Conservation (phyloP, 2,329 filamentous ascomycete genomes). For the Microdochium nivale region DNA sequence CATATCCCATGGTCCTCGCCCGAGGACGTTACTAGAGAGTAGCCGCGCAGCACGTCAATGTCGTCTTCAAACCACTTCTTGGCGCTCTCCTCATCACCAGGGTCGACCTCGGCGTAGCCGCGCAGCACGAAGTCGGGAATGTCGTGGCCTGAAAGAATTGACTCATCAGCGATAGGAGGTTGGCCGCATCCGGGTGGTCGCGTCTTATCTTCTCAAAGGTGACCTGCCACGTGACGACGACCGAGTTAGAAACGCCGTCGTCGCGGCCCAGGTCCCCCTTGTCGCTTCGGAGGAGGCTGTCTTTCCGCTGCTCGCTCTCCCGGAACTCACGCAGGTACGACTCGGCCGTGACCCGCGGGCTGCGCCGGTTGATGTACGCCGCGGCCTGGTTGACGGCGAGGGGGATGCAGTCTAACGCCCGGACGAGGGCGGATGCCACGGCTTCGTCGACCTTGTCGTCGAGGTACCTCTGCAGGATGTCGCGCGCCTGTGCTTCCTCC, state of each 20-base stretch:
- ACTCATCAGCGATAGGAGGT: constrained; percentile 33
- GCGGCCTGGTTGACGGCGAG: constrained; percentile 20
- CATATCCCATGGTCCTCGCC: not conserved
- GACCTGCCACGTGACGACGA: constrained; percentile 18
- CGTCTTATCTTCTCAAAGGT: constrained; percentile 21
- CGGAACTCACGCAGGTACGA: constrained; percentile 26
- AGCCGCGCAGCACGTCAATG: constrained; percentile 21
- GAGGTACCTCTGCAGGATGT: not conserved
- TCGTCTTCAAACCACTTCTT: constrained; percentile 17
- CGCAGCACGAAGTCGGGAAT: constrained; percentile 24
- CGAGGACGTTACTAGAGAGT: constrained; percentile 19
- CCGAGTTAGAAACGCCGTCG: constrained; percentile 12
- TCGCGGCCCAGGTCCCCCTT: constrained; percentile 10
- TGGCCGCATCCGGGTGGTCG: constrained; percentile 20
- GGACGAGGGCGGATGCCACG: constrained; percentile 10
- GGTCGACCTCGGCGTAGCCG: constrained; percentile 1
- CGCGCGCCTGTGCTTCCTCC: constrained; percentile 1
- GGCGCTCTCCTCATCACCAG: constrained; percentile 1
- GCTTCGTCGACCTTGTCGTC: not conserved
- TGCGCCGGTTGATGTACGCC: constrained; percentile 16
- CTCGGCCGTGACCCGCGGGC: constrained; percentile 15
- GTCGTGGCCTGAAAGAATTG: constrained; percentile 30
- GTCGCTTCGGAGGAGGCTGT: constrained; percentile 8
- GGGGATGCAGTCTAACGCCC: constrained; percentile 15
- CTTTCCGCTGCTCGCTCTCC: constrained; percentile 5